Evolutionary conservation across 2,329 filamentous ascomycete genomes (phyloP).

Genomic region (Neopestalotiopsis sp.): DNA sequence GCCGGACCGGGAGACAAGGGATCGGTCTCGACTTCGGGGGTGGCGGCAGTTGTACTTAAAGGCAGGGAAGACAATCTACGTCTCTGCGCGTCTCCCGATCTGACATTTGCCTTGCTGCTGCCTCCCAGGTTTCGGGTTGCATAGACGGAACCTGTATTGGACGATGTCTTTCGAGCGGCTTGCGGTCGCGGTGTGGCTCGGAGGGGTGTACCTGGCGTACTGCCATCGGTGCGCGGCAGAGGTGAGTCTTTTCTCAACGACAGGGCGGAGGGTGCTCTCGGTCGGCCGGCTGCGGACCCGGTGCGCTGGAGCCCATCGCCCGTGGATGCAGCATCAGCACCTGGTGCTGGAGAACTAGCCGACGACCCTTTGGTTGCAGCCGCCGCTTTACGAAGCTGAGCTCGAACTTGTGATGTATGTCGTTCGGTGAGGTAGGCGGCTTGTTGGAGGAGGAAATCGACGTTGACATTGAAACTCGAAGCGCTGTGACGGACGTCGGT

Average conservation of each 20-base stretch:
- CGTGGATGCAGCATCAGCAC: conserved; percentile 46
- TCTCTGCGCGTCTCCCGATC: conserved; percentile 38
- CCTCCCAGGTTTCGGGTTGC: conserved; percentile 40
- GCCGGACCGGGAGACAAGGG: conserved; percentile 47
- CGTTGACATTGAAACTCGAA: conserved; percentile 78
- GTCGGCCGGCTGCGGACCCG: conserved; percentile 50
- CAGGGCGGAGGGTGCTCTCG: conserved; percentile 56
- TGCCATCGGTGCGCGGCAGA: conserved; percentile 52
- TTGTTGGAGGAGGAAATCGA: conserved; percentile 89
- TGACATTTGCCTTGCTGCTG: conserved; percentile 36
- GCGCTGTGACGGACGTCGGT: conserved; percentile 57
- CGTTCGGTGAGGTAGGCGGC: conserved; percentile 92
- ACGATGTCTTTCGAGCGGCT: conserved; percentile 53
- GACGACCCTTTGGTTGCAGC: conserved; percentile 61
- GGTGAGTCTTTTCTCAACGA: conserved; percentile 65
- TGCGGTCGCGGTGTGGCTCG: conserved; percentile 49
- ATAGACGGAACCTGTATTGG: conserved; percentile 45
- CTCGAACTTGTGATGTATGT: conserved; percentile 86
- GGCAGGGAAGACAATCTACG: conserved; percentile 52
- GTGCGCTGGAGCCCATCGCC: conserved; percentile 57
- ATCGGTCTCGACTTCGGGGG: conserved; percentile 40
- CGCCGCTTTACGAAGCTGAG: conserved; percentile 82
- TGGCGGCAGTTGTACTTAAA: conserved; percentile 37
- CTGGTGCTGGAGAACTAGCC: conserved; percentile 61
- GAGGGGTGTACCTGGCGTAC: conserved; percentile 47